These are phyloP conservation scores for Venturiaceae sp. DNA, from an alignment of 2,329 filamentous ascomycete genomes.

Conservation along the genomic window DNA sequence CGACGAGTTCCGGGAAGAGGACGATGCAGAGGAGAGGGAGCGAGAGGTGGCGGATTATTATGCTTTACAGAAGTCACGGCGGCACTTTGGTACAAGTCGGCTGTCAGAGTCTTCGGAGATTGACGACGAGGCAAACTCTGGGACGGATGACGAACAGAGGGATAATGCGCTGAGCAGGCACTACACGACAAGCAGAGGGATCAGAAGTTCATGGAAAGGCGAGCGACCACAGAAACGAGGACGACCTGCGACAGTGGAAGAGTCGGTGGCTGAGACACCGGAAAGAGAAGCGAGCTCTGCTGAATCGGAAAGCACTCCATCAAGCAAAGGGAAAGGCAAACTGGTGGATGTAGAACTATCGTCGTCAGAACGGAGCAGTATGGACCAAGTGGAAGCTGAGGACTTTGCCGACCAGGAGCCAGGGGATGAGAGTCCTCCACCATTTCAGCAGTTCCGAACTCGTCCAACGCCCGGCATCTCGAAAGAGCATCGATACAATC, in stretches of 20 bases:
- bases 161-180: slow-evolving; percentile 16
- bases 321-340: slow-evolving; percentile 47
- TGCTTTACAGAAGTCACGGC: slow-evolving; percentile 78
- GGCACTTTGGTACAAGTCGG: slow-evolving; percentile 76
- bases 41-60: slow-evolving; percentile 90
- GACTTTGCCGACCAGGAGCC: slow-evolving; percentile 18
- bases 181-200: slow-evolving; percentile 37
- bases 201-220: slow-evolving; percentile 48
- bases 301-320: slow-evolving; percentile 27
- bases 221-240: slow-evolving; percentile 31
- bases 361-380: slow-evolving; percentile 42
- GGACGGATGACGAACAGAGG: slow-evolving; percentile 27
- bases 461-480: slow-evolving; percentile 20
- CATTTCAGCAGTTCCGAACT: slow-evolving; percentile 47
- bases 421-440: slow-evolving; percentile 42
- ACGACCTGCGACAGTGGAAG: slow-evolving; percentile 24
- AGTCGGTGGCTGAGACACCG: slow-evolving; percentile 21
- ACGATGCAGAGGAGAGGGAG: slow-evolving; percentile 85
- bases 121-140: slow-evolving; percentile 56
- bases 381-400: slow-evolving; percentile 32
- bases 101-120: slow-evolving; percentile 79
- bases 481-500: slow-evolving; percentile 19
- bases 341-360: slow-evolving; percentile 86
- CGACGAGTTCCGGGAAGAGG: slow-evolving; percentile 85
- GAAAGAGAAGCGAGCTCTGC: slow-evolving; percentile 28